Percentiles rank a stretch among this genome's conserved stretches.
phyloP scores from a whole-genome alignment of 176 grass and related monocot species.

The Themeda triandra region DNA sequence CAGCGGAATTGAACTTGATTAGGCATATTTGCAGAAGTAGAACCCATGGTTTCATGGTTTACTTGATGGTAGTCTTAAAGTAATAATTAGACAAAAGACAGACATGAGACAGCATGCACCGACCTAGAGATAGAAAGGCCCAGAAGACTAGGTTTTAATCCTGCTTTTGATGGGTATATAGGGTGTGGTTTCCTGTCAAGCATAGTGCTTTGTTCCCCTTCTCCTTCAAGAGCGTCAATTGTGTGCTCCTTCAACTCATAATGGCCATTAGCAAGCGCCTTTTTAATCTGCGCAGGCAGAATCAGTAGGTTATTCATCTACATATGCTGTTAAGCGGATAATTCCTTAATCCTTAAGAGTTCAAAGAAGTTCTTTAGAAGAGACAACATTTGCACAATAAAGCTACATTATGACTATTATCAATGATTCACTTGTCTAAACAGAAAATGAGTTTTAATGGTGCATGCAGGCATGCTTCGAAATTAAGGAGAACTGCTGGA shows the following conservation, averaged over 20 bases:
- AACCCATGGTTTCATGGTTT: conserved; percentile 1
- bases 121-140: conserved; percentile 70
- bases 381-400: not conserved
- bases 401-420: not conserved
- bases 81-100: conserved; percentile 20
- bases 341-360: not conserved
- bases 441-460: not conserved
- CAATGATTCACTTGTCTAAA: conserved; percentile 8
- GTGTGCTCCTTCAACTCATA: conserved; percentile 81
- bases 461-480: conserved; percentile 10
- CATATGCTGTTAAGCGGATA: not conserved
- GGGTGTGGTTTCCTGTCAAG: conserved; percentile 76
- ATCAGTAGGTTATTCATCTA: conserved; percentile 11
- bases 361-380: conserved; percentile 1
- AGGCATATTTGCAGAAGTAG: conserved; percentile 9
- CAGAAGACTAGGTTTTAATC: conserved; percentile 58
- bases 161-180: conserved; percentile 85
- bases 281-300: conserved; percentile 55
- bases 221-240: conserved; percentile 64
- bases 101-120: conserved; percentile 1
- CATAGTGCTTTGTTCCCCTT: conserved; percentile 49
- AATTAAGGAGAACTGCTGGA: not conserved
- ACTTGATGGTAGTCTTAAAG: not conserved
- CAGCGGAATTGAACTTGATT: not conserved
- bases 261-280: conserved; percentile 49